Base-by-base conservation (phyloP, 1,139 yeast species). In the Saccharomycopsis phalli region DNA sequence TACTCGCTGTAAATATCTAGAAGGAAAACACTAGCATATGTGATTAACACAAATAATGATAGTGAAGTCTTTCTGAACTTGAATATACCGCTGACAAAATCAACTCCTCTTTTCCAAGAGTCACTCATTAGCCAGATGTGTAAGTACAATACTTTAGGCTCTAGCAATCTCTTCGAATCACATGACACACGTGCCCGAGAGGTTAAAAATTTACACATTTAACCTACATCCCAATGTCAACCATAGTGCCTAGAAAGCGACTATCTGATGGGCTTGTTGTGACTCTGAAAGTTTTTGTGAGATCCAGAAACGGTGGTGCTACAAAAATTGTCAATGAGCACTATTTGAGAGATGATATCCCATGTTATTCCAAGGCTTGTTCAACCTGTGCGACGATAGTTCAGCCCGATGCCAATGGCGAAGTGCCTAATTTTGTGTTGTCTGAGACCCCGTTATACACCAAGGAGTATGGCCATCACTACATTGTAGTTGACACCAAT, bases 241-340 rank as follows among this genome's bases (percentile, higher is more conserved):
- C 42, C 8, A 40, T 32, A 3, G 36, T 46, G 28, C 44, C 58
- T 16, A 63, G 71, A 45, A 74, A 72, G 51, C 58, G 76, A 49
- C 56, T 74, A 21, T 60, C 74, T 2, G 55, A 62, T 37, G 88
- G 88, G 1, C 65, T 81, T 19, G 66, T 80, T 4, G 93, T 81
- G 22, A 79, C 95, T 0, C 91, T 87, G 49, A 91, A 88, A 59
- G 95, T 91, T 16, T 91, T 83, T 63, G 95, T 91, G 40, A 68
- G 95, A 51, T 83, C 96, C 2, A 71, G 91, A 53, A 77, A 81
- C 50, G 97, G 97, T 10, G 80, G 81, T 40, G 96, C 96, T 4
- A 71, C 88, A 33, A 91, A 91, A 58, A 71, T 93, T 30, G 95
- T 87, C 18, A 73, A 97, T 51, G 98, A 93, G 58, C 97, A 88